These are phyloP conservation scores for Camelina sativa DNA, from an alignment of 345 rosid genomes.

Conservation along the genomic window DNA sequence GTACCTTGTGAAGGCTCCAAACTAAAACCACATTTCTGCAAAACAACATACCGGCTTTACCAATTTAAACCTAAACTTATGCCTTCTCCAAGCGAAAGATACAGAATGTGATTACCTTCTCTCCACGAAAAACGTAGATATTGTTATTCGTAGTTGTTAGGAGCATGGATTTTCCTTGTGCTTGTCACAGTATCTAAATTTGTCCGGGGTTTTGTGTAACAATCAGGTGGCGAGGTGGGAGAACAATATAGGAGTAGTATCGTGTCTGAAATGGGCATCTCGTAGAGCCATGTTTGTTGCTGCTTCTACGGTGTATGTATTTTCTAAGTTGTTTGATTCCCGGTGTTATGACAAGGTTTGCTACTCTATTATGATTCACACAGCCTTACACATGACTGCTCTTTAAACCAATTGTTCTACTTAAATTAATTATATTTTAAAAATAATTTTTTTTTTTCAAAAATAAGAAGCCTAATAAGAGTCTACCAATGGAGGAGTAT, in stretches of 20 bases:
- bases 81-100: slow-evolving; percentile 8
- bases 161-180: slow-evolving; percentile 82
- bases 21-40: slow-evolving; percentile 89
- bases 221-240: no score
- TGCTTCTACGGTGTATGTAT: no score
- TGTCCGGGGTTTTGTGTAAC: no score
- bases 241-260: no score
- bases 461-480: no score
- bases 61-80: background rate
- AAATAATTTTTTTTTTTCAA: no score
- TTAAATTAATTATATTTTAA: no score
- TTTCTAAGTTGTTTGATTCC: slow-evolving; percentile 82
- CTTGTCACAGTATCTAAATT: no score
- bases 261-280: no score
- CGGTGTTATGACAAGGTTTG: slow-evolving; percentile 92
- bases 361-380: background rate
- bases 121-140: slow-evolving; percentile 88
- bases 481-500: no score
- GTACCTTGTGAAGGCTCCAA: slow-evolving; percentile 87
- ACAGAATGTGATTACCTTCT: slow-evolving; percentile 63
- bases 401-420: background rate
- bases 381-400: no score
- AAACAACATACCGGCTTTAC: slow-evolving; percentile 23
- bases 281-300: no score
- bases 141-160: slow-evolving; percentile 87